Evolutionary conservation across 345 rosid genomes (phyloP).

Genomic region (Salix arbutifolia): DNA sequence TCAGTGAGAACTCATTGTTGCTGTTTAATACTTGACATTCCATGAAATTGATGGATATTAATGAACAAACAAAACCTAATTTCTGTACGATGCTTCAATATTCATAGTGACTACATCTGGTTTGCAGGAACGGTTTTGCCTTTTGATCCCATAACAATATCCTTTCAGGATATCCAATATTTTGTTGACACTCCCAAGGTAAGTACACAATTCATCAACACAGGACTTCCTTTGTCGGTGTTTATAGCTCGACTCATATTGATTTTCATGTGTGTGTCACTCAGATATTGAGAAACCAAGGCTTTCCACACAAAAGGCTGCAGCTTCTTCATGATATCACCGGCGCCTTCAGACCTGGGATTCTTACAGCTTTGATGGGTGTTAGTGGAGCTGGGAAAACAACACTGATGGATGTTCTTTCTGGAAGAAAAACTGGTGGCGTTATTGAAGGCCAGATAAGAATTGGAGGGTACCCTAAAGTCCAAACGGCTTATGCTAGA

Average conservation of each 20-base stretch:
- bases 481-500: constrained; percentile 42
- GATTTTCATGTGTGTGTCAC: not conserved
- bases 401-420: constrained; percentile 50
- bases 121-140: constrained; percentile 29
- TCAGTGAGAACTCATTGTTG: constrained; percentile 18
- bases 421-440: constrained; percentile 49
- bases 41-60: not conserved
- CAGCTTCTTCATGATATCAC: constrained; percentile 39
- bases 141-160: constrained; percentile 29
- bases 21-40: not conserved
- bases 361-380: constrained; percentile 48
- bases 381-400: constrained; percentile 48
- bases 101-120: not conserved
- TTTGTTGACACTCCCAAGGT: constrained; percentile 35
- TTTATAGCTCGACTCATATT: not conserved
- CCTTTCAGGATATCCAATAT: constrained; percentile 31
- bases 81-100: not conserved
- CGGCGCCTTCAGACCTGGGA: constrained; percentile 44
- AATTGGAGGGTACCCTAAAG: constrained; percentile 43
- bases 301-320: constrained; percentile 24
- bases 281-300: constrained; percentile 30
- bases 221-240: no score
- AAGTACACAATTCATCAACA: not conserved
- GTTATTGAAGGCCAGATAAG: constrained; percentile 36
- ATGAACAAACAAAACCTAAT: not conserved